Evolutionary conservation across 345 rosid species (phyloP), one percentile per base, ranked within the genome.

Genomic region (Linum usitatissimum): DNA sequence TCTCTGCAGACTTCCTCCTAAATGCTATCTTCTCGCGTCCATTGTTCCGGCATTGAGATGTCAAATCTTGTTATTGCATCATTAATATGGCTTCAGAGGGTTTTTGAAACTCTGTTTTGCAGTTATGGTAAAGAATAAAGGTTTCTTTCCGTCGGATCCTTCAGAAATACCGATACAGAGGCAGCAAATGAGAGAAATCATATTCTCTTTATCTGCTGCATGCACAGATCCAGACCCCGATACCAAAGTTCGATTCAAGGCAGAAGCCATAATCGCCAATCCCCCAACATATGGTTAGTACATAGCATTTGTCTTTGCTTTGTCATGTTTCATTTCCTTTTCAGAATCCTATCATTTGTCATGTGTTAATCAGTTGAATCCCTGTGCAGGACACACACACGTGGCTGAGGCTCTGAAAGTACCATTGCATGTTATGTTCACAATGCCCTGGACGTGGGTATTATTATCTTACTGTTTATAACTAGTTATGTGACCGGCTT

Each of bases 111-210:
- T 58, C 9, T 57, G 40, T 64, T 49, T 48, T 66, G 67, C 79
- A 82, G 87, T 79, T 66, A 82, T 82, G 87, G 87, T 82, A 6
- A 82, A 82, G 71, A 82, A 82, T 61, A 82, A 82, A 80, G 87
- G 87, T 36, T 80, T 82, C 69, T 62, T 82, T 73, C 84, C 87
- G 30, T 82, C 87, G 30, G 79, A 71, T 40, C 76, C 82, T 55
- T 76, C 84, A 1, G 87, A 82, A 72, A 80, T 82, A 71, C 70
- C 74, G 36, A 66, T 76, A 39, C 87, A 80, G 60, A 66, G 87
- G 64, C 74, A 73, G 18, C 87, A 82, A 70, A 65, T 82, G 39
- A 77, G 62, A 64, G 71, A 78, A 7, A 80, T 82, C n/a, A 74
- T 82, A 58, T 70, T 76, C 70, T 82, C 87, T 3, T 74, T 82